Percentiles rank a stretch among this genome's conserved stretches.
Conservation (phyloP, 164 flowering plant genomes). For the Tetrastigma voinierianum region DNA sequence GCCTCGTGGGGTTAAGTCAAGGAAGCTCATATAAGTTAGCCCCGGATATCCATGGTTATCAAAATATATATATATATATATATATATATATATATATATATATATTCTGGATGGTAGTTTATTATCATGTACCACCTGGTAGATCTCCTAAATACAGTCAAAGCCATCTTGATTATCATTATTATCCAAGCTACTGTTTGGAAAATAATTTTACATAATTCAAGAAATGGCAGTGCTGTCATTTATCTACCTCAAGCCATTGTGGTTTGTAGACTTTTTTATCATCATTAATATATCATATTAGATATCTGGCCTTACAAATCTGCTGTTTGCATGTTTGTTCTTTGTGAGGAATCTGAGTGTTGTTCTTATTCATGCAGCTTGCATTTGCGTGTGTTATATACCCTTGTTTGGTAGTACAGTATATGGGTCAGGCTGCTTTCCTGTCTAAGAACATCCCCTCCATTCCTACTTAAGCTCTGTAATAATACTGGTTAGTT, state of each 20-base stretch:
- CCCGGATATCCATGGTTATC: too few relatives aligned
- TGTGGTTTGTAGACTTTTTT: background rate
- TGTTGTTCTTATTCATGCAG: constrained; percentile 38
- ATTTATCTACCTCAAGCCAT: background rate
- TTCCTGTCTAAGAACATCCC: constrained; percentile 54
- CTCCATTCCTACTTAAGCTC: constrained; percentile 38
- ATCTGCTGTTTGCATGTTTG: background rate
- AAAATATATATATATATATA: too few relatives aligned
- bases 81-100: too few relatives aligned
- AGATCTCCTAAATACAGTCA: background rate
- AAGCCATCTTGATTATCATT: background rate
- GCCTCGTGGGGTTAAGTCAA: too few relatives aligned
- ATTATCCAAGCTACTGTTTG: background rate
- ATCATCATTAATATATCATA: background rate
- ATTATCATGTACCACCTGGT: too few relatives aligned
- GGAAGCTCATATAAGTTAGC: too few relatives aligned
- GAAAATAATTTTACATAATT: background rate
- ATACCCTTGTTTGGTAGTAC: constrained; percentile 77
- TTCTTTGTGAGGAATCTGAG: background rate
- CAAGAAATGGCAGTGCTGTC: background rate
- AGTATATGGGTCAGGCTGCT: constrained; percentile 94
- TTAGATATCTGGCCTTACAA: too few relatives aligned
- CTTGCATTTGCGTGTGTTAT: constrained; percentile 65
- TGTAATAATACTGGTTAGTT: constrained; percentile 61
- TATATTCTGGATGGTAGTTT: too few relatives aligned